Percentiles rank a stretch among this genome's conserved stretches.
These are phyloP conservation scores for Torulaspora franciscae DNA, from an alignment of 805 yeast species.

Conservation along the genomic window DNA sequence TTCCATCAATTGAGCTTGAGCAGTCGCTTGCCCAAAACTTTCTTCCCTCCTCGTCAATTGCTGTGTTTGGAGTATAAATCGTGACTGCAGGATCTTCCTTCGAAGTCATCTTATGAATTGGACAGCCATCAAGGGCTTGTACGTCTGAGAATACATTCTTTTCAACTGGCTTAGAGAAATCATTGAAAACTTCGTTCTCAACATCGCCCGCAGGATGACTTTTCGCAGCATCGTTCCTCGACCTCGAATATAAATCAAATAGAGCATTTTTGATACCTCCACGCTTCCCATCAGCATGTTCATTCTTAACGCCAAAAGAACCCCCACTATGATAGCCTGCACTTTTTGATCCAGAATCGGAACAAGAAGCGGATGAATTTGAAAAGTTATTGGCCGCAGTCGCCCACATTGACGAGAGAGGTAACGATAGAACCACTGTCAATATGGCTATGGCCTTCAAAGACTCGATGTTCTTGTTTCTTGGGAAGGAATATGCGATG, in stretches of 20 bases:
- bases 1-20: conserved; percentile 4
- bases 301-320: conserved; percentile 13
- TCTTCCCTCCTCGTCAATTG: conserved; percentile 36
- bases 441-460: conserved; percentile 52
- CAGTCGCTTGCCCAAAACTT: conserved; percentile 32
- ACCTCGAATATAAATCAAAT: conserved; percentile 15
- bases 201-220: conserved; percentile 14
- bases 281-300: conserved; percentile 13
- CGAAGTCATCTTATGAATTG: not conserved
- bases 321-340: conserved; percentile 22
- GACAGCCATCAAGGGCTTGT: conserved; percentile 2
- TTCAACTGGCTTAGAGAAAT: conserved; percentile 12
- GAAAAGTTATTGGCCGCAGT: conserved; percentile 52
- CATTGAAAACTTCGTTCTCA: conserved; percentile 17
- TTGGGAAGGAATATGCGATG: conserved; percentile 43
- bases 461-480: conserved; percentile 35
- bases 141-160: conserved; percentile 2
- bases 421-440: conserved; percentile 66
- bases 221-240: conserved; percentile 5
- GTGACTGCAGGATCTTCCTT: conserved; percentile 5
- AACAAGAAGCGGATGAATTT: conserved; percentile 38
- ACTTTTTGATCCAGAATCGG: conserved; percentile 20
- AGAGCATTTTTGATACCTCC: conserved; percentile 12
- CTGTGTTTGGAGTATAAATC: conserved; percentile 34
- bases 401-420: conserved; percentile 88